phyloP scores from a whole-genome alignment of 805 yeast species.

The Nakazawaea holstii region DNA sequence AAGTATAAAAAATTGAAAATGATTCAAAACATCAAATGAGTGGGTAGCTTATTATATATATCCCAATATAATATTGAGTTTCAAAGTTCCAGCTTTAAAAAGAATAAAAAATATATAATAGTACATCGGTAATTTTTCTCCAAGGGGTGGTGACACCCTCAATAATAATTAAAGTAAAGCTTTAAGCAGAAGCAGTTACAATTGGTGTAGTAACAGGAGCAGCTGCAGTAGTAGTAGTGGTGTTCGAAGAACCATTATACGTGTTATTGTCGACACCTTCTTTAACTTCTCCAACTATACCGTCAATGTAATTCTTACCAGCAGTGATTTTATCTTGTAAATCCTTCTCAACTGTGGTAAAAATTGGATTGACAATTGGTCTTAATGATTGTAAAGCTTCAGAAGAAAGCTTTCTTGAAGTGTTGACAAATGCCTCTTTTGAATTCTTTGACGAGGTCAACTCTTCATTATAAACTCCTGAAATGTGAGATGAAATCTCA shows the following conservation, averaged over 20 bases:
- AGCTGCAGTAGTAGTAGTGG: background rate
- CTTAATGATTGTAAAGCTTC: constrained; percentile 28
- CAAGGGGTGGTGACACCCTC: background rate
- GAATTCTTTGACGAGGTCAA: constrained; percentile 16
- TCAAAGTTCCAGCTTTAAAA: no score
- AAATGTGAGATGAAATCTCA: constrained; percentile 24
- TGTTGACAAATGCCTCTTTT: constrained; percentile 28
- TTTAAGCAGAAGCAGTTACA: constrained; percentile 8
- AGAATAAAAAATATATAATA: background rate
- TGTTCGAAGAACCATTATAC: background rate
- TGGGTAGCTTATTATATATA: no score
- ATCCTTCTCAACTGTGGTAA: constrained; percentile 20
- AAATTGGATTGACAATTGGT: constrained; percentile 23
- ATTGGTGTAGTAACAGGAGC: constrained; percentile 4
- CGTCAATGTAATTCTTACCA: constrained; percentile 17
- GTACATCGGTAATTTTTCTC: no score
- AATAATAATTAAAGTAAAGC: background rate
- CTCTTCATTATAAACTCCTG: constrained; percentile 23
- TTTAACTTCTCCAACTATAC: constrained; percentile 16
- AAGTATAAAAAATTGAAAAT: no score
- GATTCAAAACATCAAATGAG: no score
- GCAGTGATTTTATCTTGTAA: constrained; percentile 15
- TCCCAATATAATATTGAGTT: no score
- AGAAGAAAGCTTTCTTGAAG: constrained; percentile 29
- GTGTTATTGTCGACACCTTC: constrained; percentile 9